A percentile compares a stretch with the other conserved stretches of the same genome.
phyloP scores from a whole-genome alignment of 1,284 basidiomycete genomes.

The Ustilago trichophora region DNA sequence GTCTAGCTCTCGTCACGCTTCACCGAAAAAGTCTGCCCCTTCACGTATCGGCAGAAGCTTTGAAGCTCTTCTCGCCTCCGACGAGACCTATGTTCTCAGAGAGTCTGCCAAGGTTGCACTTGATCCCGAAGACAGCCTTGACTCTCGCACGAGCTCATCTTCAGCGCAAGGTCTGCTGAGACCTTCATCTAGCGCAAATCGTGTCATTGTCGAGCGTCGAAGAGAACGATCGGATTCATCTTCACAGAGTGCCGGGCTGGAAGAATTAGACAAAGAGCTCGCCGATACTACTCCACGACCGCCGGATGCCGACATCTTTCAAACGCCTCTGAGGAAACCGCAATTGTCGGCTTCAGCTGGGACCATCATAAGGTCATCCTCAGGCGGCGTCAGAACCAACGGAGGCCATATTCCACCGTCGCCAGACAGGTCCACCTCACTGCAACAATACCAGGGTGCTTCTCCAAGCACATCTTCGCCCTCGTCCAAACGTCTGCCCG shows the following conservation, averaged over 20 bases:
- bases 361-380: neutral
- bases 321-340: constrained; percentile 5
- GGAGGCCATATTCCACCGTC: constrained; percentile 15
- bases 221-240: constrained; percentile 14
- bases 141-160: neutral
- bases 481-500: neutral
- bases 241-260: constrained; percentile 4
- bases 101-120: constrained; percentile 29
- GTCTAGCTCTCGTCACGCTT: constrained; percentile 10
- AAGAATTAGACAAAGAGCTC: constrained; percentile 14
- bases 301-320: constrained; percentile 10
- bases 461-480: constrained; percentile 8
- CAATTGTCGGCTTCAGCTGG: constrained; percentile 2
- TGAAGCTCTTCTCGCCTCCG: constrained; percentile 47
- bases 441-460: constrained; percentile 9
- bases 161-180: neutral
- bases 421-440: constrained; percentile 38
- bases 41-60: constrained; percentile 45
- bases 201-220: constrained; percentile 36
- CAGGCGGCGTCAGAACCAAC: constrained; percentile 1
- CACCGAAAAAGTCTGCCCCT: constrained; percentile 21
- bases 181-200: constrained; percentile 7
- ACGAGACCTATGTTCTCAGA: constrained; percentile 49
- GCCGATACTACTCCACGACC: constrained; percentile 23
- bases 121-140: constrained; percentile 15